A percentile compares a stretch with the other conserved stretches of the same genome.
phyloP scores from a whole-genome alignment of 352 stramenopile genomes.

The Albugo laibachii region DNA sequence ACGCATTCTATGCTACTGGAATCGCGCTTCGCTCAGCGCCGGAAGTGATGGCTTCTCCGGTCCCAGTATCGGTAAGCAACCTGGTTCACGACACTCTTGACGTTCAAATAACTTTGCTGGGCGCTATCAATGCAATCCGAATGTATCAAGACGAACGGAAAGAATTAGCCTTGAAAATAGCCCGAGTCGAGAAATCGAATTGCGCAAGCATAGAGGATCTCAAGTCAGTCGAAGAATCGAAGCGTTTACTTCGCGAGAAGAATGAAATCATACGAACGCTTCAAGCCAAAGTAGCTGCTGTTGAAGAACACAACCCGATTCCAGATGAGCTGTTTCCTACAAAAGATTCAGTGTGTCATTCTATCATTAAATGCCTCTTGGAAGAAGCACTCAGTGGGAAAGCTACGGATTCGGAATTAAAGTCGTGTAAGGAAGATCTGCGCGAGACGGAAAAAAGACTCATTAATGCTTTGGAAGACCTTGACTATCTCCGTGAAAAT shows the following conservation, averaged over 20 bases:
- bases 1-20: not conserved
- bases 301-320: slow-evolving; percentile 25
- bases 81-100: slow-evolving; percentile 18
- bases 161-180: slow-evolving; percentile 21
- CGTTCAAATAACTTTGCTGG: slow-evolving; percentile 24
- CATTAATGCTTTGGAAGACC: slow-evolving; percentile 7
- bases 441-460: slow-evolving; percentile 8
- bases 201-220: slow-evolving; percentile 1
- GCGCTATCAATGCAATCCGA: slow-evolving; percentile 26
- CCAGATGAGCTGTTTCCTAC: slow-evolving; percentile 14
- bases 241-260: slow-evolving; percentile 19
- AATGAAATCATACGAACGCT: slow-evolving; percentile 33
- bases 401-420: slow-evolving; percentile 7
- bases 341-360: slow-evolving; percentile 15
- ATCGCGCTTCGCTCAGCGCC: not conserved
- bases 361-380: slow-evolving; percentile 9
- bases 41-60: slow-evolving; percentile 8
- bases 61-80: not conserved
- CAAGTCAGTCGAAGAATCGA: slow-evolving; percentile 7
- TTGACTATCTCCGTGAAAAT: not conserved
- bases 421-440: not conserved
- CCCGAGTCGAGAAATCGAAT: slow-evolving; percentile 7
- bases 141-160: slow-evolving; percentile 32
- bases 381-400: slow-evolving; percentile 11
- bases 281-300: slow-evolving; percentile 30